Base-by-base conservation (phyloP, 2,329 filamentous ascomycete genomes). In the Coniochaeta sp. region DNA sequence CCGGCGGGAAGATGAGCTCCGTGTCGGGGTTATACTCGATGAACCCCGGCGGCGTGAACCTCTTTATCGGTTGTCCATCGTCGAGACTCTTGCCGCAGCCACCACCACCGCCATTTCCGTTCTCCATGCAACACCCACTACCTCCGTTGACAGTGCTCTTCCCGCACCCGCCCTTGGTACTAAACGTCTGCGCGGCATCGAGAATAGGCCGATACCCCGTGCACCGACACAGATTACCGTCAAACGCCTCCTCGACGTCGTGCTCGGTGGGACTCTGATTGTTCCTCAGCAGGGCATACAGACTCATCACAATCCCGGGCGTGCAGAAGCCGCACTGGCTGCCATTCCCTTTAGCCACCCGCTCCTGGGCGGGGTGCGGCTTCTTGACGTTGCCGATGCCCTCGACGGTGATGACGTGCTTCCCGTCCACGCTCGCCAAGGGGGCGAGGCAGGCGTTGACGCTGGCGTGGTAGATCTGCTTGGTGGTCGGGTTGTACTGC, bases 321-420 rank as follows among this genome's bases (percentile, higher is more conserved):
- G 94, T 97, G 64, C 94, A 99, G 71, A 99, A 99, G 1, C 91
- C 80, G 54, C 80, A 99, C 67, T 99, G 92, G 60, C 89, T 95
- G 48, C 94, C 94, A 71, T 96, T 94, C 28, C 87, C 82, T 69
- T 88, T 88, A 16, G 94, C 92, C 61, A 99, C 87, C 47, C 94
- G 81, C 71, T 97, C 91, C 66, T 97, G 94, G 3, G 86, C 77
- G 2, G 92, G 89, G 72, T 99, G 94, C 5, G 94, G 94, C 38
- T 78, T 82, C 67, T 94, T 86, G 26, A 89, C 85, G 65, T 87
- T 89, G 10, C 94, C 94, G 61, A 99, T 96, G 6, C 94, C 94
- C 70, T 99, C 94, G 35, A 99, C 86, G 3, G 94, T 99, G 65
- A 99, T 91, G 63, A 97, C 90, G 78, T 99, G 94, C 67, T 99